These are phyloP conservation scores for Rubia tinctorum DNA, from an alignment of 305 asterid genomes.

Conservation along the genomic window DNA sequence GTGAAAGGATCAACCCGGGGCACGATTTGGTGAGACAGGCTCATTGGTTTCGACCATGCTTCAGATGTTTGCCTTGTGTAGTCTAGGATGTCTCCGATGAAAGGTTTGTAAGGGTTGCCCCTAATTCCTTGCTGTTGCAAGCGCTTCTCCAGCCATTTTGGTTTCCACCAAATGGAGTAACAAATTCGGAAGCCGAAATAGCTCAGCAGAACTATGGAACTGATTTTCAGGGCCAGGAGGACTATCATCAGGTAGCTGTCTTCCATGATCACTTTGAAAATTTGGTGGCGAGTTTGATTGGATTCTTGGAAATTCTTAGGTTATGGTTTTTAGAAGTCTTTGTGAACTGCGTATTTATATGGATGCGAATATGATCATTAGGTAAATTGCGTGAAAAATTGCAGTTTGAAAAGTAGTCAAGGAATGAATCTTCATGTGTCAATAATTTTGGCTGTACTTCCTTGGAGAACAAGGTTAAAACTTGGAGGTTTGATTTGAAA, in stretches of 20 bases:
- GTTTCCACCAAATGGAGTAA: conserved; percentile 36
- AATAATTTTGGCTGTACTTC: background rate
- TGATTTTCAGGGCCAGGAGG: conserved; percentile 19
- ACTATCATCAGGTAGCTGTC: conserved; percentile 6
- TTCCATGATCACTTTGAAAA: conserved; percentile 24
- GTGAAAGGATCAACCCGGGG: conserved; percentile 50
- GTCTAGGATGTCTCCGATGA: conserved; percentile 39
- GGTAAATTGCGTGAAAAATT: background rate
- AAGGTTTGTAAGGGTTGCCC: conserved; percentile 39
- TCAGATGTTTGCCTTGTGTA: conserved; percentile 26
- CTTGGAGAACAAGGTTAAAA: background rate
- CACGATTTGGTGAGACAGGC: conserved; percentile 38
- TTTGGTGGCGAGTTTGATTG: background rate
- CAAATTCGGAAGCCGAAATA: conserved; percentile 23
- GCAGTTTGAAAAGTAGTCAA: background rate
- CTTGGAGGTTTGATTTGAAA: background rate
- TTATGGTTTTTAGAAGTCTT: background rate
- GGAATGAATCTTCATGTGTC: background rate
- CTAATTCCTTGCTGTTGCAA: conserved; percentile 34
- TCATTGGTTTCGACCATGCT: conserved; percentile 50
- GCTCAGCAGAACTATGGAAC: conserved; percentile 24
- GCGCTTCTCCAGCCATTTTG: conserved; percentile 36
- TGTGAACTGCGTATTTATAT: background rate
- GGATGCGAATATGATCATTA: background rate
- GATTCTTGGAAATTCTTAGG: background rate